Base-by-base conservation (phyloP, 208 protist species). In the Trypanosoma rangeli region DNA sequence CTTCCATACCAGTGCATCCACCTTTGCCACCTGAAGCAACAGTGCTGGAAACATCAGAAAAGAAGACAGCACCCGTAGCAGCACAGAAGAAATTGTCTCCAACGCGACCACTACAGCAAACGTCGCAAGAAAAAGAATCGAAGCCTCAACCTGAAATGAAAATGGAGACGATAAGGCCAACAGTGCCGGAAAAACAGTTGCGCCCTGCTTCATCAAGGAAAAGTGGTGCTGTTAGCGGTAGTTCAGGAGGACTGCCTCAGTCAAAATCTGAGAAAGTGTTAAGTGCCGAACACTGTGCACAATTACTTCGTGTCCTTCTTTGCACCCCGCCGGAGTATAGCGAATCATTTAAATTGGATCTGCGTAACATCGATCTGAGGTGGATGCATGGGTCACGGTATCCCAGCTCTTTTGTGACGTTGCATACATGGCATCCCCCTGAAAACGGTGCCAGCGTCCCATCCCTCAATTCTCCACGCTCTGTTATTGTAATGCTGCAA, bases 381-480 rank as follows among this genome's bases (percentile, higher is more conserved):
- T 95, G 90, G 90, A 65, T 95, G 64, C 64, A 55, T 4, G 76
- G 31, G n/a, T 63, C 60, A n/a, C 72, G 81, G 20, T 68, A 60
- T 9, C 90, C 90, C 3, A 56, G 39, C 5, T 54, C 56, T 35
- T 60, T 92, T 10, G 66, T 75, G 4, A 70, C 74, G 18, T 71
- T 88, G 15, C 53, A 80, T 33, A 78, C 74, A 62, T 82, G 66
- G 50, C 57, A 72, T 52, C 5, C 15, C 44, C 5, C 31, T 35
- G 50, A 55, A 35, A 37, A 44, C n/a, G 63, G 29, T 46, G 28
- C 44, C 59, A 52, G 1, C 52, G 16, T 75, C 42, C 65, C 60
- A n/a, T 15, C 39, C 10, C 55, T 96, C 44, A 94, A 82, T 75
- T 96, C 92, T 16, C 92, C 92, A 2, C 92, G 92, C 28, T 94